phyloP scores from a whole-genome alignment of 495 filamentous ascomycete species.

The Penicillium cataractarum region DNA sequence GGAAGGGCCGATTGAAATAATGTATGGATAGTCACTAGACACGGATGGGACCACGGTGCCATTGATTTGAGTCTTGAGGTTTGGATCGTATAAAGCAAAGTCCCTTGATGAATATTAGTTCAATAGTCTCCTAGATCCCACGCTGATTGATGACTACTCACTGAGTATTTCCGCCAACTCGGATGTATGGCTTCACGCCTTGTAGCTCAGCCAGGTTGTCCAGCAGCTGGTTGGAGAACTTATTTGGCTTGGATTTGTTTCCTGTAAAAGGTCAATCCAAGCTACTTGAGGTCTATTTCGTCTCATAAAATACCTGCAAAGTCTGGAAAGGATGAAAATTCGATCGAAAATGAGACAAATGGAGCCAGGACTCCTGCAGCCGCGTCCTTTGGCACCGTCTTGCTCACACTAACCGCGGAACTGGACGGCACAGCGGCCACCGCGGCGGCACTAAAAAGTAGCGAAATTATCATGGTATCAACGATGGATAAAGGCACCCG shows the following conservation, averaged over 20 bases:
- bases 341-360: slow-evolving; percentile 36
- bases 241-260: slow-evolving; percentile 29
- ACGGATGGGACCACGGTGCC: slow-evolving; percentile 54
- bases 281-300: not conserved
- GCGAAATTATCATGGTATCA: slow-evolving; percentile 13
- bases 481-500: not conserved
- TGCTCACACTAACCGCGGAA: slow-evolving; percentile 16
- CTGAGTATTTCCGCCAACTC: slow-evolving; percentile 37
- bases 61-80: slow-evolving; percentile 54
- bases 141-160: no score
- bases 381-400: slow-evolving; percentile 18
- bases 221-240: slow-evolving; percentile 31
- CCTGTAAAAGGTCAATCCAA: slow-evolving; percentile 16
- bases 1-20: slow-evolving; percentile 61
- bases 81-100: slow-evolving; percentile 61
- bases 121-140: no score
- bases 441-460: slow-evolving; percentile 16
- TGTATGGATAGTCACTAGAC: slow-evolving; percentile 64
- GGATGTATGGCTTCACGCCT: slow-evolving; percentile 31
- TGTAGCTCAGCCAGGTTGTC: slow-evolving; percentile 32
- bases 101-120: slow-evolving; percentile 44
- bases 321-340: slow-evolving; percentile 34
- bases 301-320: slow-evolving; percentile 25
- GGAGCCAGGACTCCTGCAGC: slow-evolving; percentile 26
- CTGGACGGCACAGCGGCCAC: slow-evolving; percentile 18